These are phyloP conservation scores for Phaeolepiota aurea DNA, from an alignment of 768 basidiomycete species.

Conservation along the genomic window DNA sequence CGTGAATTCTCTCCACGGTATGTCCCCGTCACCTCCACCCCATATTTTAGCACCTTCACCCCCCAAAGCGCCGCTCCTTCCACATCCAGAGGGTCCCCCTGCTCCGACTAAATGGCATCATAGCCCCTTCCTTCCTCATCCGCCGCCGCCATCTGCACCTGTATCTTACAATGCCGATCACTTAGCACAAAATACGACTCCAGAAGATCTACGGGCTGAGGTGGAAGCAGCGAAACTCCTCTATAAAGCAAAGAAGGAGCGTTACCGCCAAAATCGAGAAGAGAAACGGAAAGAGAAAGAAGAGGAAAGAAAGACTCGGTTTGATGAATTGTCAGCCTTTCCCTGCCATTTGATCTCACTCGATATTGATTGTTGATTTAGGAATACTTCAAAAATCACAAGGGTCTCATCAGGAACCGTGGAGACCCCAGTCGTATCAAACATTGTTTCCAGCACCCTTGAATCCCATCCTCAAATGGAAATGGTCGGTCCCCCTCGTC, in stretches of 20 bases:
- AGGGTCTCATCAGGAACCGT: neutral
- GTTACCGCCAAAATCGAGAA: constrained; percentile 53
- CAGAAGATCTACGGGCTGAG: constrained; percentile 32
- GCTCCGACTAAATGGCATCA: constrained; percentile 6
- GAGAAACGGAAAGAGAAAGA: constrained; percentile 32
- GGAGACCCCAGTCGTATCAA: no score
- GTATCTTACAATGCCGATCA: neutral
- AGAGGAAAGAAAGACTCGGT: constrained; percentile 14
- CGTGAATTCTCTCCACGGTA: neutral
- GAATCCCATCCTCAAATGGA: constrained; percentile 56
- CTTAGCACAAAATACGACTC: constrained; percentile 11
- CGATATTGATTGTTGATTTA: neutral
- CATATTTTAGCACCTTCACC: constrained; percentile 2
- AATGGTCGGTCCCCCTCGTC: constrained; percentile 48
- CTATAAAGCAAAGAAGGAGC: constrained; percentile 67
- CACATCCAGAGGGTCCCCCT: constrained; percentile 10
- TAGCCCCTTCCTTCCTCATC: neutral
- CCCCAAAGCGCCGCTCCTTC: constrained; percentile 7
- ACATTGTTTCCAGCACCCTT: neutral
- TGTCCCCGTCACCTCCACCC: neutral
- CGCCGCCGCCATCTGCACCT: no score
- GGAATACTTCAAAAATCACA: neutral
- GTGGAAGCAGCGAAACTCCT: constrained; percentile 59
- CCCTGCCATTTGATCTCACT: neutral
- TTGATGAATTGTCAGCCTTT: neutral